Evolutionary conservation across 495 filamentous ascomycete species (phyloP), one percentile per base, ranked within the genome.

Genomic region (Entonaema liquescens): DNA sequence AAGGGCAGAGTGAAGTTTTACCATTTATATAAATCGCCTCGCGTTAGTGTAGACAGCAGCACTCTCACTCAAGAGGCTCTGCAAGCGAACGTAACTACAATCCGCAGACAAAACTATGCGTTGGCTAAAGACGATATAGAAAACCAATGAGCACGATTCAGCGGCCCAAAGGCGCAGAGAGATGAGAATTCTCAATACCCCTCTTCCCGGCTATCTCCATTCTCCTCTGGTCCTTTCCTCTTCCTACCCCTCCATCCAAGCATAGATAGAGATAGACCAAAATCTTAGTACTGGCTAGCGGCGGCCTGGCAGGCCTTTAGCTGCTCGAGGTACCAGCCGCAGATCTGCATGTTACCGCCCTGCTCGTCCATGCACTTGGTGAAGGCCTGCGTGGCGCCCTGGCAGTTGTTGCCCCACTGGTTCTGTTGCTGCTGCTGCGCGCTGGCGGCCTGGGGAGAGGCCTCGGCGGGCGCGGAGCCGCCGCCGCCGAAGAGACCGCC

Each of bases 291-390:
- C 78, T 90, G 91, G 81, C 85, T 91, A 59, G 95, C 92, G 74
- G 94, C 93, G 74, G 85, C 83, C 87, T 98, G 95, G 87, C 95
- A 98, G 57, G 95, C 93, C 87, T 97, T 97, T 79, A 99, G 84
- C 87, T 99, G 95, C 80, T 98, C 95, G 74, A 99, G 81, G 79
- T 99, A 99, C 95, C 95, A 99, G 68, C 90, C 89, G 83, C 95
- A 99, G 74, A 97, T 97, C 79, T 91, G 90, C 90, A 98, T 89
- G 79, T 95, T 91, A 62, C 96, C 96, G 74, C 88, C 80, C 80
- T 99, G 91, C 73, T 99, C 90, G 77, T 98, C 93, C 88, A 99
- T 89, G 87, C 95, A 99, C 82, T 90, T 89, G 68, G 93, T 93
- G 88, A 99, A 97, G 81, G 86, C 86, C 80, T 88, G 89, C 28